Conservation (phyloP, 2,329 filamentous ascomycete genomes). For the Colletotrichum kahawae region DNA sequence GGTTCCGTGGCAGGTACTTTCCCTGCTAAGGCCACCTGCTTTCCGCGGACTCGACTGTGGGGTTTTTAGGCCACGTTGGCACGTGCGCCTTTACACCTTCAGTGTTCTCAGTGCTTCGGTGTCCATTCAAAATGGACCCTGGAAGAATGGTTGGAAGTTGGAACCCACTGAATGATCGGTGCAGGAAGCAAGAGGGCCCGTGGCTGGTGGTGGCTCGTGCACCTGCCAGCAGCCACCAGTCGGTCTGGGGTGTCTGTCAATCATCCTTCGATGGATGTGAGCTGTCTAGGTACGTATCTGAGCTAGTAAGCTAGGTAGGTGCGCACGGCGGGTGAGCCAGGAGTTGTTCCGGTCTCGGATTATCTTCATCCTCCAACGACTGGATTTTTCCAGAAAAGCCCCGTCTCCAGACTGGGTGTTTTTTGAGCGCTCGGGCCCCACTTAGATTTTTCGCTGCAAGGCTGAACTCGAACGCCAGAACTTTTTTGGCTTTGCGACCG, state of each 20-base stretch:
- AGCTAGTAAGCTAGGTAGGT: neutral
- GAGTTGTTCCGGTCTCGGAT: neutral
- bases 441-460: conserved; percentile 19
- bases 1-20: conserved; percentile 19
- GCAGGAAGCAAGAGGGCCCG: neutral
- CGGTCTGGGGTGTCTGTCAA: neutral
- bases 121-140: conserved; percentile 8
- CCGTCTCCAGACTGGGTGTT: neutral
- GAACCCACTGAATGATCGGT: neutral
- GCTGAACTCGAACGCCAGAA: conserved; percentile 16
- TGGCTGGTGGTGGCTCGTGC: conserved; percentile 4
- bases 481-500: conserved; percentile 22
- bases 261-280: neutral
- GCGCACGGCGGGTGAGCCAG: neutral
- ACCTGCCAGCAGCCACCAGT: neutral
- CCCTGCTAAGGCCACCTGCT: conserved; percentile 18
- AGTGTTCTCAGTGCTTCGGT: neutral
- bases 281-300: neutral
- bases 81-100: conserved; percentile 3
- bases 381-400: conserved; percentile 14
- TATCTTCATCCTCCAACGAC: neutral
- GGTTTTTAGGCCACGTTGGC: conserved; percentile 6
- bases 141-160: neutral
- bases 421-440: conserved; percentile 4
- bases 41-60: conserved; percentile 10